Evolutionary conservation across 371 early-diverging fungal genomes (phyloP).

Genomic region (Apophysomyces elegans): DNA sequence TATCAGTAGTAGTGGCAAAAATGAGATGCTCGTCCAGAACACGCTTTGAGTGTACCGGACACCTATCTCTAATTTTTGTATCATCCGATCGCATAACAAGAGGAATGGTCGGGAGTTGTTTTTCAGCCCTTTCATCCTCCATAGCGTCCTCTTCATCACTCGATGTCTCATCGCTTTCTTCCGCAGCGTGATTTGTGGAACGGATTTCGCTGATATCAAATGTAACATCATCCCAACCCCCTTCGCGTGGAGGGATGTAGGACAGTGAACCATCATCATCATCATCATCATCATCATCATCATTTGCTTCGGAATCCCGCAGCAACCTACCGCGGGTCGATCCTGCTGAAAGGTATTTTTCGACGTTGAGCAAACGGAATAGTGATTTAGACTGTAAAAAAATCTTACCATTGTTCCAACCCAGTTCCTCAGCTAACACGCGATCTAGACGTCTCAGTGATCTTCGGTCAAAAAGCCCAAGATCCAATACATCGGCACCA

Average conservation of each 20-base stretch:
- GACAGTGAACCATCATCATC: neutral
- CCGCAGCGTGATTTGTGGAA: too few relatives aligned
- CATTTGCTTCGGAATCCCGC: neutral
- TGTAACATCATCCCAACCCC: neutral
- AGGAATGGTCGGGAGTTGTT: slow-evolving; percentile 1
- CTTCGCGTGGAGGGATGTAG: neutral
- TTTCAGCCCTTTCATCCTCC: neutral
- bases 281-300: neutral
- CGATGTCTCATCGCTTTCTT: neutral
- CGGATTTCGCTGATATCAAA: too few relatives aligned
- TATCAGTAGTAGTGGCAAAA: slow-evolving; percentile 39
- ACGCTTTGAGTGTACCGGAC: slow-evolving; percentile 4
- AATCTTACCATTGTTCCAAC: neutral
- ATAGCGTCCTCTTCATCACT: slow-evolving; percentile 4
- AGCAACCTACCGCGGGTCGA: too few relatives aligned
- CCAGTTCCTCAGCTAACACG: slow-evolving; percentile 2
- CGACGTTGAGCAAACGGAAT: too few relatives aligned
- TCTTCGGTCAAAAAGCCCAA: too few relatives aligned
- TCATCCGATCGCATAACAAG: slow-evolving; percentile 11
- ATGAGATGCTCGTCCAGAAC: slow-evolving; percentile 34
- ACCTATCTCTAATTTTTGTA: neutral
- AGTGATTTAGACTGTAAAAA: neutral
- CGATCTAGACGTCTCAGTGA: slow-evolving; percentile 7
- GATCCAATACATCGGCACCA: too few relatives aligned
- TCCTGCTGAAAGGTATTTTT: too few relatives aligned